Percentiles rank a stretch among this genome's conserved stretches.
These are phyloP conservation scores for Penicillium pulvis DNA, from an alignment of 495 filamentous ascomycete genomes.

Conservation along the genomic window DNA sequence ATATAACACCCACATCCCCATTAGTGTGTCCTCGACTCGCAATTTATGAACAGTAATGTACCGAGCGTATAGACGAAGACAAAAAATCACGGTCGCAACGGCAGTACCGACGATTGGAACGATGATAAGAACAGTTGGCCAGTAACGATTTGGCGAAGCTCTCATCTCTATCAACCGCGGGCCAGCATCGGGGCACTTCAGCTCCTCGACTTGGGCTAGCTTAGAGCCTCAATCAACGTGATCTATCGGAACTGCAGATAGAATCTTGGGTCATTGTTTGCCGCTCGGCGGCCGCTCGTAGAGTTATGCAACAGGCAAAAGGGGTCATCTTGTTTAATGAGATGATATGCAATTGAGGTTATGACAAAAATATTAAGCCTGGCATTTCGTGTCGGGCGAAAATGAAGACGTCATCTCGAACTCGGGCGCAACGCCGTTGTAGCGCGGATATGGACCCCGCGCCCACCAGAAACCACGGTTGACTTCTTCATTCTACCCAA, in stretches of 20 bases:
- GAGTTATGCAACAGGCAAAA: no score
- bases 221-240: no score
- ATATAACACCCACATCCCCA: conserved; percentile 23
- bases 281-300: no score
- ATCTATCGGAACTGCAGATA: no score
- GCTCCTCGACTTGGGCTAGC: no score
- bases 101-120: conserved; percentile 19
- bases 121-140: conserved; percentile 19
- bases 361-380: no score
- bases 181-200: background rate
- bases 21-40: conserved; percentile 22
- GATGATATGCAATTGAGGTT: no score
- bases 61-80: conserved; percentile 23
- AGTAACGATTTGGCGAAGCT: conserved; percentile 6
- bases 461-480: background rate
- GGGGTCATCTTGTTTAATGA: no score
- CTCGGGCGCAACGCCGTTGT: background rate
- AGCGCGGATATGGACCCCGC: background rate
- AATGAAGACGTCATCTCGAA: conserved; percentile 3
- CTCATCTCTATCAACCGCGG: background rate
- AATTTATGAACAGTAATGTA: conserved; percentile 7
- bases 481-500: background rate
- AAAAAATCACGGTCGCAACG: conserved; percentile 22
- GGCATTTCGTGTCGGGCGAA: background rate
- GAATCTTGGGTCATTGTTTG: no score